Percentiles rank a stretch among this genome's conserved stretches.
Evolutionary conservation across 768 basidiomycete genomes (phyloP).

Genomic region (Kwoniella shandongensis): DNA sequence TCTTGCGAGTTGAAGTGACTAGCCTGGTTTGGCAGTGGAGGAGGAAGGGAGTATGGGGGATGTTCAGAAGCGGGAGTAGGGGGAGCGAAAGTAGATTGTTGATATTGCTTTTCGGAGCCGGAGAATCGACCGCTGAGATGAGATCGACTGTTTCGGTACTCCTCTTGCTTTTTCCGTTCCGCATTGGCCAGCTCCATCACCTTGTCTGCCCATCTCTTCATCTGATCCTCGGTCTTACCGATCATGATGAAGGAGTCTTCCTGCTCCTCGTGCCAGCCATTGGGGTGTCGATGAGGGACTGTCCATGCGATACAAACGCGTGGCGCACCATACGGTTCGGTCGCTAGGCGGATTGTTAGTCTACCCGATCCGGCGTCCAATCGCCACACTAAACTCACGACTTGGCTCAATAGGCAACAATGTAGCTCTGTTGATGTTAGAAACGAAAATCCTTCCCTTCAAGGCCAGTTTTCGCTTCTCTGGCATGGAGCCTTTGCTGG

Average conservation of each 20-base stretch:
- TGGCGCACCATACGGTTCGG: conserved; percentile 22
- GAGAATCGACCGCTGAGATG: conserved; percentile 55
- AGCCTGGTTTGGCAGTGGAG: conserved; percentile 33
- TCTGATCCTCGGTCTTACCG: conserved; percentile 86
- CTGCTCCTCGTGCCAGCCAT: conserved; percentile 23
- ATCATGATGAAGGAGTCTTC: conserved; percentile 91
- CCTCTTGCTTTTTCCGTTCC: conserved; percentile 56
- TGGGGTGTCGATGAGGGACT: conserved; percentile 23
- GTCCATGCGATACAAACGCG: conserved; percentile 23
- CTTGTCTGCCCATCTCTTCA: conserved; percentile 85
- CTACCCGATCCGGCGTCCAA: neutral
- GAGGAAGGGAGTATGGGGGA: conserved; percentile 44
- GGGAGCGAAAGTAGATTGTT: conserved; percentile 50
- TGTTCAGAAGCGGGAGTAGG: conserved; percentile 45
- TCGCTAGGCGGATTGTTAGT: conserved; percentile 1
- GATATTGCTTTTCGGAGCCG: conserved; percentile 54
- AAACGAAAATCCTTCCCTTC: conserved; percentile 95
- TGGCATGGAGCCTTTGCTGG: conserved; percentile 63
- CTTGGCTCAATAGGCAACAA: conserved; percentile 65
- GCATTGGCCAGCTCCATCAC: conserved; percentile 75
- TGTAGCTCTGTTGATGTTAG: conserved; percentile 84
- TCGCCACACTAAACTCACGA: conserved; percentile 55
- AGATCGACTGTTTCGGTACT: conserved; percentile 54
- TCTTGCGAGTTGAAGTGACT: conserved; percentile 54
- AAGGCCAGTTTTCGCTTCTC: conserved; percentile 78